These are phyloP conservation scores for Thraustotheca clavata DNA, from an alignment of 352 stramenopile genomes.

Conservation along the genomic window DNA sequence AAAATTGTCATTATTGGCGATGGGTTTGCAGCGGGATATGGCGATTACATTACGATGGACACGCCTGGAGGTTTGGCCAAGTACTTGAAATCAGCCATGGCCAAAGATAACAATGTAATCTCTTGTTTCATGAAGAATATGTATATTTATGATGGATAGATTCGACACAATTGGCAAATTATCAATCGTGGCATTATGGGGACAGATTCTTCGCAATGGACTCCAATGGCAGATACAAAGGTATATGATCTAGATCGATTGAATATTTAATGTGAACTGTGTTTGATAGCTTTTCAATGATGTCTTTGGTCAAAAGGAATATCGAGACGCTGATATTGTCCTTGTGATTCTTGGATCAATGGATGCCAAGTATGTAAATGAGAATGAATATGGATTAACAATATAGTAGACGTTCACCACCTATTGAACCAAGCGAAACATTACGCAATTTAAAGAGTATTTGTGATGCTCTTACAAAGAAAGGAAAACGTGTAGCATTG, in stretches of 20 bases:
- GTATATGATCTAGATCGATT: constrained; percentile 25
- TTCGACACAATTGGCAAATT: constrained; percentile 73
- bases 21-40: constrained; percentile 70
- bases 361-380: constrained; percentile 38
- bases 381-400: too few species aligned
- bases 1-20: constrained; percentile 80
- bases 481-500: constrained; percentile 70
- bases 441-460: constrained; percentile 55
- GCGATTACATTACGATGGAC: constrained; percentile 64
- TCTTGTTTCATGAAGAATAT: not conserved
- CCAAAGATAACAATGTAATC: constrained; percentile 50
- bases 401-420: not conserved
- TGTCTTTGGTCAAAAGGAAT: constrained; percentile 49
- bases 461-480: constrained; percentile 72
- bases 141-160: constrained; percentile 27
- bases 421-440: constrained; percentile 28
- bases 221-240: constrained; percentile 49
- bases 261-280: not conserved
- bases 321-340: constrained; percentile 64
- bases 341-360: constrained; percentile 67
- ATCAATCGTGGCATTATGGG: constrained; percentile 64
- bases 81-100: constrained; percentile 44
- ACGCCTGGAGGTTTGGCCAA: constrained; percentile 37
- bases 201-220: constrained; percentile 54
- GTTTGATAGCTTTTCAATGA: constrained; percentile 46